Evolutionary conservation across 2,329 filamentous ascomycete species (phyloP).

Genomic region (Colletotrichum simmondsii): DNA sequence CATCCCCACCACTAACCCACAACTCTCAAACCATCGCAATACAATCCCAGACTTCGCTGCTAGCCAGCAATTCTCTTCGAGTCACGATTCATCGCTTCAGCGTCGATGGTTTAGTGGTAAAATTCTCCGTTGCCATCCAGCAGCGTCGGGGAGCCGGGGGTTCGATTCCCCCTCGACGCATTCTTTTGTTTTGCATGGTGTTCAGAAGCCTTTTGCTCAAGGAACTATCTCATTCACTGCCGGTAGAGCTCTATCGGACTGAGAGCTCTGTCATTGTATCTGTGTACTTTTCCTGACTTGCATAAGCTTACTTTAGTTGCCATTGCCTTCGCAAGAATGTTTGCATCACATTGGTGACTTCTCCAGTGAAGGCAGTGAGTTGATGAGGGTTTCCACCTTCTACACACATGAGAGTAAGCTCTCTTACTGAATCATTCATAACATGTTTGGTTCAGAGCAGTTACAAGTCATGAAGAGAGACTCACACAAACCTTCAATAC

Average conservation of each 20-base stretch:
- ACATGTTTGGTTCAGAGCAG: background rate
- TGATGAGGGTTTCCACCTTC: background rate
- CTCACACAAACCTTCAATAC: background rate
- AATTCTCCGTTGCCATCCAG: constrained; percentile 17
- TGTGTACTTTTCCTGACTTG: too few relatives aligned
- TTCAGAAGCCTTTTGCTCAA: background rate
- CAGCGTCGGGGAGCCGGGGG: constrained; percentile 20
- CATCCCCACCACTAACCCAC: background rate
- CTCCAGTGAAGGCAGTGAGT: background rate
- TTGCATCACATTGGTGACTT: background rate
- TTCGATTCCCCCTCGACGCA: constrained; percentile 19
- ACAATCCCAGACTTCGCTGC: background rate
- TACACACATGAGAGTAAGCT: background rate
- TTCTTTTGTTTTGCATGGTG: background rate
- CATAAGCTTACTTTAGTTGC: background rate
- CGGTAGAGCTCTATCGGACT: background rate
- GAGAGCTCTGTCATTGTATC: background rate
- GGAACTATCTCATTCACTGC: background rate
- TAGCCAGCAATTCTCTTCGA: fast-evolving
- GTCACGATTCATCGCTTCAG: background rate
- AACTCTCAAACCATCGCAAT: background rate
- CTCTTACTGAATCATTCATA: background rate
- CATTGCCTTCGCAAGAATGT: background rate
- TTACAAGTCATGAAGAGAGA: background rate
- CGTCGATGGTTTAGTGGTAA: constrained; percentile 22